phyloP scores from a whole-genome alignment of 768 basidiomycete genomes.

The Suillus placidus region DNA sequence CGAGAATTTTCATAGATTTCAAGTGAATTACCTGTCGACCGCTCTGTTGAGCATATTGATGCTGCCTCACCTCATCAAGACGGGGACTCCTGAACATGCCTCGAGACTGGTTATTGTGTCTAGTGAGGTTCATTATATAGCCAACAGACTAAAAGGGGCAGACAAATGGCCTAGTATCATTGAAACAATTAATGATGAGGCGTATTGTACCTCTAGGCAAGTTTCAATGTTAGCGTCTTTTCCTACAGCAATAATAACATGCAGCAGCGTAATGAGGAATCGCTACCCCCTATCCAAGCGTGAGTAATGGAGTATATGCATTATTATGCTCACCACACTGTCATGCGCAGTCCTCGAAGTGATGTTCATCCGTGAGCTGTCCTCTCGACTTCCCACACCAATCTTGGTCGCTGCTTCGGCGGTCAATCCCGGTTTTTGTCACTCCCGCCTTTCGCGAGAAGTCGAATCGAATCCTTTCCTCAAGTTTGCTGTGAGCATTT shows the following conservation, averaged over 20 bases:
- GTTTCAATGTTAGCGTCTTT: constrained; percentile 8
- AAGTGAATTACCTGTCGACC: constrained; percentile 41
- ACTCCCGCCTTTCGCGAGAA: constrained; percentile 33
- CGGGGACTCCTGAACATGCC: constrained; percentile 24
- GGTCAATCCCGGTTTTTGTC: constrained; percentile 40
- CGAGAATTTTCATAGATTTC: constrained; percentile 26
- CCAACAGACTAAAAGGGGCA: constrained; percentile 14
- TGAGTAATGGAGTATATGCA: constrained; percentile 7
- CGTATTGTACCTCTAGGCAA: constrained; percentile 31
- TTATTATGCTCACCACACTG: background rate
- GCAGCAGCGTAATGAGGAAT: constrained; percentile 25
- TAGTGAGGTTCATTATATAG: constrained; percentile 30
- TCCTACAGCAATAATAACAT: constrained; percentile 7
- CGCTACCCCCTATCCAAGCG: constrained; percentile 32
- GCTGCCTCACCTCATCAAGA: constrained; percentile 37
- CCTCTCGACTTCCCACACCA: constrained; percentile 30
- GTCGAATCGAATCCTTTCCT: constrained; percentile 15
- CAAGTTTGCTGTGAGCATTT: background rate
- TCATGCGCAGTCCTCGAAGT: constrained; percentile 34
- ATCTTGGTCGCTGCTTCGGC: constrained; percentile 33
- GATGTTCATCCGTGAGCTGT: constrained; percentile 40
- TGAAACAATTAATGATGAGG: constrained; percentile 27
- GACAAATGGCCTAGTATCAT: constrained; percentile 30
- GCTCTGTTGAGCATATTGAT: constrained; percentile 38
- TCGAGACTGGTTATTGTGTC: constrained; percentile 36